Evolutionary conservation across 495 filamentous ascomycete species (phyloP).

Genomic region (Penicillium antarcticum): DNA sequence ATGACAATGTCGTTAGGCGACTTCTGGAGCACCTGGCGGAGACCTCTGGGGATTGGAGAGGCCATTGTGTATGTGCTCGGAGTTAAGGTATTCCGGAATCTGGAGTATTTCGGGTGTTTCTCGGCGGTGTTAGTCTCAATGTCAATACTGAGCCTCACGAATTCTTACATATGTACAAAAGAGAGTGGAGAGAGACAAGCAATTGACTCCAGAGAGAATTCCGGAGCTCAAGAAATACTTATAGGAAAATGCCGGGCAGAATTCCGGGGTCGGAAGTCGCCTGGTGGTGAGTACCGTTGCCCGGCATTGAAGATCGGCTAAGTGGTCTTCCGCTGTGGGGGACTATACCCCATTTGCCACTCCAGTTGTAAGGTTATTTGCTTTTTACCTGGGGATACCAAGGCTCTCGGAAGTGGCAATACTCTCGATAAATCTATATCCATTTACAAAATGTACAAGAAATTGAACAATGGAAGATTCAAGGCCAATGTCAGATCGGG

Average conservation of each 20-base stretch:
- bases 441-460: too few species aligned
- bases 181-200: neutral
- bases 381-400: too few species aligned
- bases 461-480: too few species aligned
- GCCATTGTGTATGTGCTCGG: constrained; percentile 38
- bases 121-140: constrained; percentile 3
- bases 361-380: too few species aligned
- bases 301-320: constrained; percentile 47
- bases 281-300: constrained; percentile 20
- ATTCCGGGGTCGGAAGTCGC: constrained; percentile 35
- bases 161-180: constrained; percentile 3
- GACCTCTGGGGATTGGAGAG: constrained; percentile 57
- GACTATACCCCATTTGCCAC: too few species aligned
- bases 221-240: constrained; percentile 5
- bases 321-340: constrained; percentile 34
- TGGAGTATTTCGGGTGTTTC: constrained; percentile 1
- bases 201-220: constrained; percentile 1
- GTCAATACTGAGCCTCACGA: neutral
- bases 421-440: too few species aligned
- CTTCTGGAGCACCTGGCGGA: constrained; percentile 76
- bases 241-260: constrained; percentile 26
- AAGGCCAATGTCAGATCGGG: neutral
- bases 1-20: constrained; percentile 81
- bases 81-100: neutral
- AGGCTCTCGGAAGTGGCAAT: too few species aligned